Conservation (phyloP, 768 basidiomycete species). For the Fistulinella prunicolor region DNA sequence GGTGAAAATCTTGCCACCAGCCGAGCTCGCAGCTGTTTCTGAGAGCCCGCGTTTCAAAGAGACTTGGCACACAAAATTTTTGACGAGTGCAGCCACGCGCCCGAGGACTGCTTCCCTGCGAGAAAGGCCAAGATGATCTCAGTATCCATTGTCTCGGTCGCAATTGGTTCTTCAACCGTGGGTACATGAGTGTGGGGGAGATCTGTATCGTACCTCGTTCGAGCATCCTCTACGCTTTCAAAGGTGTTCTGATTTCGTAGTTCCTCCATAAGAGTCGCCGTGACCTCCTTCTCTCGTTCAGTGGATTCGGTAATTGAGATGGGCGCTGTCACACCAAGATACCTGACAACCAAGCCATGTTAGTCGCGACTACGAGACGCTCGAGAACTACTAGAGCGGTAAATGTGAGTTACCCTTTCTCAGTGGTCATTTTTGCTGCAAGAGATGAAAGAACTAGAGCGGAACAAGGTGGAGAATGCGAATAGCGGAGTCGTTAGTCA, state of each 20-base stretch:
- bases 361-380: conserved; percentile 6
- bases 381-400: conserved; percentile 4
- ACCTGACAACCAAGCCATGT: conserved; percentile 40
- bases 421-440: conserved; percentile 37
- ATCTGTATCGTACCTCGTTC: conserved; percentile 62
- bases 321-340: conserved; percentile 81
- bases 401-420: conserved; percentile 35
- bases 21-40: conserved; percentile 80
- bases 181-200: conserved; percentile 4
- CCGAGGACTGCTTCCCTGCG: conserved; percentile 90
- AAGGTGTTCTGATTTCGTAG: conserved; percentile 82
- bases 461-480: conserved; percentile 8
- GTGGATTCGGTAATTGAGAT: conserved; percentile 76
- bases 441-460: conserved; percentile 2
- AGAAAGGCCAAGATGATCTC: conserved; percentile 21
- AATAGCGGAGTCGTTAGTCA: conserved; percentile 16
- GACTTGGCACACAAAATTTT: conserved; percentile 86
- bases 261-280: conserved; percentile 85
- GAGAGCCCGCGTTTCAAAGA: conserved; percentile 79
- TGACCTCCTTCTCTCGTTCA: conserved; percentile 79
- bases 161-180: conserved; percentile 1
- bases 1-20: conserved; percentile 98
- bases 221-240: conserved; percentile 84
- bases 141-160: conserved; percentile 13
- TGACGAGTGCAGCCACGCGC: conserved; percentile 83